A percentile compares a stretch with the other conserved stretches of the same genome.
Evolutionary conservation across 208 protist species (phyloP).

Genomic region (Zelonia costaricensis): DNA sequence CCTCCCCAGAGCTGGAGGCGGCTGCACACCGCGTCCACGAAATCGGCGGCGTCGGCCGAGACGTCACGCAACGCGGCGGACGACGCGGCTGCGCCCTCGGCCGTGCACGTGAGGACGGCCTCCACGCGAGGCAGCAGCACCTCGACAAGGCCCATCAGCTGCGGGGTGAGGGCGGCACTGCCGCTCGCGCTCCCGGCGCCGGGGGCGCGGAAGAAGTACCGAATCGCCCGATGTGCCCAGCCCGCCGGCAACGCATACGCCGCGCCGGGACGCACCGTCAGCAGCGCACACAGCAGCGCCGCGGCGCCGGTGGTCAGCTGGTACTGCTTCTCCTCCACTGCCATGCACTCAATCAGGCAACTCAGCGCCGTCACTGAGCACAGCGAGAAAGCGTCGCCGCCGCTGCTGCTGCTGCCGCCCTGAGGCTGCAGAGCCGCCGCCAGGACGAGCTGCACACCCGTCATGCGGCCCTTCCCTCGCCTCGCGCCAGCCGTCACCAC

Average conservation of each 20-base stretch:
- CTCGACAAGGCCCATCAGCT: slow-evolving; percentile 23
- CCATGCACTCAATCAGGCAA: slow-evolving; percentile 74
- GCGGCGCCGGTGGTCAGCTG: slow-evolving; percentile 45
- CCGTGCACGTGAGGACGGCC: slow-evolving; percentile 10
- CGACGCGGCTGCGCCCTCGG: not conserved
- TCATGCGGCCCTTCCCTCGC: not conserved
- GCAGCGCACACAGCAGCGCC: slow-evolving; percentile 53
- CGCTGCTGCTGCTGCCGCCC: not conserved
- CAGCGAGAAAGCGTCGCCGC: not conserved
- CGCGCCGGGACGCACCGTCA: slow-evolving; percentile 23
- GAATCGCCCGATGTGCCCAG: slow-evolving; percentile 31
- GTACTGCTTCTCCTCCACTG: slow-evolving; percentile 58
- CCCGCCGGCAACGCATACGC: slow-evolving; percentile 33
- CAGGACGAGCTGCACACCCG: slow-evolving; percentile 26
- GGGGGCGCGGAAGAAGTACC: slow-evolving; percentile 43
- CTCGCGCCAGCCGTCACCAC: slow-evolving; percentile 23
- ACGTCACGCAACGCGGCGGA: slow-evolving; percentile 1
- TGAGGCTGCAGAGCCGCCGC: slow-evolving; percentile 32
- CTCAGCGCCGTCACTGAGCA: slow-evolving; percentile 63
- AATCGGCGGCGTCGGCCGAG: slow-evolving; percentile 35
- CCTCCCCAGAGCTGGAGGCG: slow-evolving; percentile 32
- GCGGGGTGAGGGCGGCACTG: slow-evolving; percentile 11
- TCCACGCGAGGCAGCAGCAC: slow-evolving; percentile 24
- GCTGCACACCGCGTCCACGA: slow-evolving; percentile 59
- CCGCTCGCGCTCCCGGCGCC: not conserved